These are phyloP conservation scores for Tirmania nivea DNA, from an alignment of 495 filamentous ascomycete species.

Conservation along the genomic window DNA sequence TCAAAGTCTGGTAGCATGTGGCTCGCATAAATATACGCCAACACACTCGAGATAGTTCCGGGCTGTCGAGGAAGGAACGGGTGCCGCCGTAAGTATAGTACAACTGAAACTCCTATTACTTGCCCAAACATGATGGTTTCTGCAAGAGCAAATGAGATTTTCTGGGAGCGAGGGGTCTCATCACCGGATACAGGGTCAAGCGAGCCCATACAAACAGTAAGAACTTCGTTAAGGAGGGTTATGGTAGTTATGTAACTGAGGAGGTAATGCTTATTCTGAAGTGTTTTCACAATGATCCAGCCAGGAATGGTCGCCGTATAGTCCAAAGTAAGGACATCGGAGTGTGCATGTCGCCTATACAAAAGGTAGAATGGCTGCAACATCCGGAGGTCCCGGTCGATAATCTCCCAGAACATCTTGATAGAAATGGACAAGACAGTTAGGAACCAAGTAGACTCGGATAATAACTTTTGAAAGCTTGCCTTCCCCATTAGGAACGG, in stretches of 20 bases:
- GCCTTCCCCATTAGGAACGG: conserved; percentile 36
- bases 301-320: conserved; percentile 51
- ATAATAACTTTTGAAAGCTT: conserved; percentile 29
- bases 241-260: conserved; percentile 40
- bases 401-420: conserved; percentile 43
- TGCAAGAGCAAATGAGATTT: conserved; percentile 34
- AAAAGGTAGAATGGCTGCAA: conserved; percentile 56
- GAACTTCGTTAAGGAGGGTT: conserved; percentile 39
- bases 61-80: conserved; percentile 51
- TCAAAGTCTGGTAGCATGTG: conserved; percentile 56
- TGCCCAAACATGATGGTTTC: conserved; percentile 37
- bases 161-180: conserved; percentile 40
- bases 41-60: conserved; percentile 45
- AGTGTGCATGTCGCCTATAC: conserved; percentile 36
- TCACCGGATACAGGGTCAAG: conserved; percentile 31
- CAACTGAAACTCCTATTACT: conserved; percentile 28
- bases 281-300: conserved; percentile 35
- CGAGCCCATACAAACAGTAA: conserved; percentile 44
- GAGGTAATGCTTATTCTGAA: conserved; percentile 40
- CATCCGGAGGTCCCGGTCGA: conserved; percentile 52
- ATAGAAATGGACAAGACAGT: conserved; percentile 40
- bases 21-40: conserved; percentile 51
- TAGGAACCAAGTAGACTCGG: conserved; percentile 40
- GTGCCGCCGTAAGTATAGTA: conserved; percentile 33
- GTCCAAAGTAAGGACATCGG: conserved; percentile 43